These are phyloP conservation scores for Daldinia decipiens DNA, from an alignment of 495 filamentous ascomycete genomes.

Conservation along the genomic window DNA sequence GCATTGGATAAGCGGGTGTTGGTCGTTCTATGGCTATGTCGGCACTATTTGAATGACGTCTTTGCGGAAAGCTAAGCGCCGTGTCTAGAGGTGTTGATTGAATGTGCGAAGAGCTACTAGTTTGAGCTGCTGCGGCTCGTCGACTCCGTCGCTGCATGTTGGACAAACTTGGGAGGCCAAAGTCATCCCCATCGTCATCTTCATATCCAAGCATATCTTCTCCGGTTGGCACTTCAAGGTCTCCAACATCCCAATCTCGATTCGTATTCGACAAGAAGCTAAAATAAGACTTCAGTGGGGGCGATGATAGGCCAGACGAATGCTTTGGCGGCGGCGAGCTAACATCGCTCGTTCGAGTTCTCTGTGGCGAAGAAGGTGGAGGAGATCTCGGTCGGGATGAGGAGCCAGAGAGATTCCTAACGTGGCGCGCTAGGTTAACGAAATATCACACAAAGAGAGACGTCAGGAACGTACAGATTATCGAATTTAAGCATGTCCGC, in stretches of 20 bases:
- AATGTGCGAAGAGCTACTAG: slow-evolving; percentile 32
- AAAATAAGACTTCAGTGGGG: slow-evolving; percentile 76
- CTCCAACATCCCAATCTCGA: slow-evolving; percentile 76
- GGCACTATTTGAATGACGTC: slow-evolving; percentile 75
- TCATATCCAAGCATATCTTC: slow-evolving; percentile 81
- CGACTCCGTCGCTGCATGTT: slow-evolving; percentile 81
- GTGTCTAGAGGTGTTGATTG: slow-evolving; percentile 48
- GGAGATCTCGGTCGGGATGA: slow-evolving; percentile 62
- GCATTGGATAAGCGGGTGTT: slow-evolving; percentile 85
- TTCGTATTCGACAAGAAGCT: slow-evolving; percentile 78
- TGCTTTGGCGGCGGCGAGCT: slow-evolving; percentile 67
- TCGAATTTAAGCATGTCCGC: slow-evolving; percentile 92
- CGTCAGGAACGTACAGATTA: slow-evolving; percentile 61
- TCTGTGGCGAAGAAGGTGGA: slow-evolving; percentile 54
- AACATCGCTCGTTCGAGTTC: slow-evolving; percentile 52
- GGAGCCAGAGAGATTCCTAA: slow-evolving; percentile 56
- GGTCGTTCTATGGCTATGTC: slow-evolving; percentile 92
- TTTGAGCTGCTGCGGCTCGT: slow-evolving; percentile 59
- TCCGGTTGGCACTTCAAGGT: slow-evolving; percentile 59
- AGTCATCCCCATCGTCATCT: slow-evolving; percentile 91
- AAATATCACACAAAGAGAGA: slow-evolving; percentile 26
- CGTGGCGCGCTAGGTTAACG: slow-evolving; percentile 36
- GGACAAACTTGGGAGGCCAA: slow-evolving; percentile 88
- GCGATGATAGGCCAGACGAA: slow-evolving; percentile 63
- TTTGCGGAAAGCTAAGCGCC: slow-evolving; percentile 48